Conservation (phyloP, 441 rosid species). For the Brassica hybrid region DNA sequence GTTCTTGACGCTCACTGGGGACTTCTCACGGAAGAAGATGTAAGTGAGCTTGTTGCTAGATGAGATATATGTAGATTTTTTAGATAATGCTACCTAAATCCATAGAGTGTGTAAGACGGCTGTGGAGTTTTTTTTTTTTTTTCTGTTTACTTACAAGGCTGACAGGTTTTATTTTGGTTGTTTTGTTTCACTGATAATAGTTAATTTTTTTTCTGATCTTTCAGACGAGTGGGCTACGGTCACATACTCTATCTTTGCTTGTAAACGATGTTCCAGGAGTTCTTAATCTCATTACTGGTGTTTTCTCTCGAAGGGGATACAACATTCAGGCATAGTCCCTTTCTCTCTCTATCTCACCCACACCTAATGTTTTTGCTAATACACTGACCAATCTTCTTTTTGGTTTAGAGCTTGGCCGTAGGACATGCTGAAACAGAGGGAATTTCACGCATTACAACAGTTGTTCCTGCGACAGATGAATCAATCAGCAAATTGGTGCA, state of each 20-base stretch:
- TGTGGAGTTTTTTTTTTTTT: too few relatives aligned
- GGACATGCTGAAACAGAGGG: conserved; percentile 88
- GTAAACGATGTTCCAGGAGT: conserved; percentile 91
- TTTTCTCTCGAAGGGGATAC: conserved; percentile 89
- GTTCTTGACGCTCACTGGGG: conserved; percentile 99
- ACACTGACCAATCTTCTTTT: conserved; percentile 30
- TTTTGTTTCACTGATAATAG: neutral
- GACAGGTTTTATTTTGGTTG: neutral
- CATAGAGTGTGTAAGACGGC: too few relatives aligned
- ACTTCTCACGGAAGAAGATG: conserved; percentile 85
- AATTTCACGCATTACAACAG: conserved; percentile 84
- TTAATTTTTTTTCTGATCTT: conserved; percentile 28
- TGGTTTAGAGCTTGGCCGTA: conserved; percentile 83
- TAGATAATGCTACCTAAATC: neutral
- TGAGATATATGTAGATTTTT: conserved; percentile 6
- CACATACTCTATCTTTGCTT: conserved; percentile 80
- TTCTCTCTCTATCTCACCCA: conserved; percentile 20
- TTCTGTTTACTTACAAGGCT: too few relatives aligned
- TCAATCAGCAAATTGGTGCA: conserved; percentile 84
- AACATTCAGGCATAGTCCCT: conserved; percentile 70
- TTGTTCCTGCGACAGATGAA: conserved; percentile 88
- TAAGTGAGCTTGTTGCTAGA: conserved; percentile 49
- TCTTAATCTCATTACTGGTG: conserved; percentile 81
- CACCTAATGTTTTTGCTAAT: conserved; percentile 6
- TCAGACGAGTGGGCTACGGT: conserved; percentile 85